Evolutionary conservation across 768 basidiomycete species (phyloP).

Genomic region (Tulasnella sp.): DNA sequence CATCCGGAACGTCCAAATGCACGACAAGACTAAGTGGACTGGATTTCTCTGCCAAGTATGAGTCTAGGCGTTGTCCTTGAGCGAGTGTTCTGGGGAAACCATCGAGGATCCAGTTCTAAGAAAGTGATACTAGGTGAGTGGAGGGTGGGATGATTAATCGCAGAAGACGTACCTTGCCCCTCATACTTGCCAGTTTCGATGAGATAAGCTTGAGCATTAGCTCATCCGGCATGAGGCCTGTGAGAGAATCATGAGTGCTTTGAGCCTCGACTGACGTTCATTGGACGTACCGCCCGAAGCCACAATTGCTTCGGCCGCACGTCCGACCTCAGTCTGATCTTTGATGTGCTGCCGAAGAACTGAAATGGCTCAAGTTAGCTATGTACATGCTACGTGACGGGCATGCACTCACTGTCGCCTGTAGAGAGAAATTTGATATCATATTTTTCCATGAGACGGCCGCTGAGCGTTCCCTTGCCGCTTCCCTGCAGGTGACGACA

Average conservation of each 20-base stretch:
- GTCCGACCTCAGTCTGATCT: conserved; percentile 63
- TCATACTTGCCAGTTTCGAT: conserved; percentile 51
- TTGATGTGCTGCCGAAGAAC: conserved; percentile 73
- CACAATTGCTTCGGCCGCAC: conserved; percentile 65
- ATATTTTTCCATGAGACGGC: conserved; percentile 67
- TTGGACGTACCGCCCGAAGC: conserved; percentile 46
- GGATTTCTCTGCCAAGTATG: conserved; percentile 48
- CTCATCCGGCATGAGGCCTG: conserved; percentile 59
- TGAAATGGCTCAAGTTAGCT: too few relatives aligned
- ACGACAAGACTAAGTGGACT: conserved; percentile 69
- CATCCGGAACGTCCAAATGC: conserved; percentile 81
- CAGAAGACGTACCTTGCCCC: conserved; percentile 43
- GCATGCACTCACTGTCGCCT: conserved; percentile 41
- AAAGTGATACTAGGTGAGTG: neutral
- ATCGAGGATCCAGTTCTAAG: conserved; percentile 82
- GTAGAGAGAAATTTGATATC: conserved; percentile 69
- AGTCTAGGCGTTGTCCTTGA: conserved; percentile 73
- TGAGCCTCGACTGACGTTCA: neutral
- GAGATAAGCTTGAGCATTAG: conserved; percentile 69
- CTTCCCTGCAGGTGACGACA: conserved; percentile 22
- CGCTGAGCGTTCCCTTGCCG: conserved; percentile 65
- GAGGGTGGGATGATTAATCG: neutral
- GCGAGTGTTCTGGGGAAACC: conserved; percentile 83
- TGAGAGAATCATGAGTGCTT: neutral
- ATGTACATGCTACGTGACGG: too few relatives aligned